Evolutionary conservation across 345 rosid genomes (phyloP), one percentile per base, ranked within the genome.

Genomic region (Raphanus sativus): DNA sequence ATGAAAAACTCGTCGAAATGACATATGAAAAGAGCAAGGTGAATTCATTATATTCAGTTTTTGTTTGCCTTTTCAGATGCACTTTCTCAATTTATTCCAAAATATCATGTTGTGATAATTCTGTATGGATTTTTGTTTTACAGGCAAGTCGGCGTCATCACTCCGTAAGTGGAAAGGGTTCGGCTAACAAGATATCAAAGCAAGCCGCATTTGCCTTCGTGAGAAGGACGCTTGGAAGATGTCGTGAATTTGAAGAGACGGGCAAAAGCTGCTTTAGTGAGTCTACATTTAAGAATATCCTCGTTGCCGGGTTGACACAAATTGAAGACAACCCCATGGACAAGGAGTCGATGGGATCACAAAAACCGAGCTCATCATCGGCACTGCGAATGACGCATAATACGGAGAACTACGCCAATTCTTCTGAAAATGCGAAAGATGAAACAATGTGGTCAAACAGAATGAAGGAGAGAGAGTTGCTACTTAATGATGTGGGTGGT

Each of bases 11-110:
- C 68, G 84, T 89, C 54, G 81, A 79, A 75, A 85, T 90, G 94
- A 93, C 97, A 77, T 90, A 89, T 87, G 86, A 90, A 61, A 94
- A 94, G 86, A 86, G 91, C 79, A 86, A 84, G 94, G 98, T 91
- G 87, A 77, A 30, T 30, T 74, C 8, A 12, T 66, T 60, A 45
- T 13, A 17, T 59, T 24, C 34, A 71, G 68, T 36, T 58, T 58
- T 66, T 66, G n/a, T 67, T 15, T 12, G 16, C 21, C 54, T 26
- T 34, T 16, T 13, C 70, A 8, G 1, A 29, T 21, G 24, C 21
- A 9, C 40, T 30, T 30, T 29, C 56, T 4, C 16, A 11, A 42
- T 60, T 33, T 34, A 16, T 36, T 12, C 26, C 38, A 21, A 21
- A 21, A n/a, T 45, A 62, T 26, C 17, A 61, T 13, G 70, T 78